Evolutionary conservation across 148 eudicot genomes (phyloP), one percentile per base, ranked within the genome.

Genomic region (Gaultheria prostrata): DNA sequence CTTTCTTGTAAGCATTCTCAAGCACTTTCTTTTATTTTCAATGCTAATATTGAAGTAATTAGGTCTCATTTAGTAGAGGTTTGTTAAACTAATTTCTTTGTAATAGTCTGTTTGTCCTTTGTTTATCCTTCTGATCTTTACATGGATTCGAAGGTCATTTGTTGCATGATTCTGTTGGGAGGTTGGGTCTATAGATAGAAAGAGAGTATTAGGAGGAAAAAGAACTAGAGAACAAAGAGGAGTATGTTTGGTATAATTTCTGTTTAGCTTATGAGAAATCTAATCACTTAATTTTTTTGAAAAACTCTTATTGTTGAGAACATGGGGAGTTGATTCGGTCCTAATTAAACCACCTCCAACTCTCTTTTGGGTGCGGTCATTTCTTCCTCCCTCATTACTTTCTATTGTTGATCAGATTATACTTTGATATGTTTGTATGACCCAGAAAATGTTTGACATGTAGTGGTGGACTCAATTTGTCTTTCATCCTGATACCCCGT

Each of bases 201-300:
- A 51, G 56, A 13, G 14, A 51, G 56, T 12, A 12, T 13, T 51
- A 51, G 17, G 56, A 51, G 56, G 15, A 51, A 51, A 51, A 51
- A 51, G 56, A 51, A 18, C 17, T 13, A 51, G 56, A 51, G 56
- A 51, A 51, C 56, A 14, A 51, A 12, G 56, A 51, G 91, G 48
- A n/a, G 24, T 0, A 17, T 57, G 24, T 0, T 57, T 15, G 24
- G 7, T 57, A 18, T 57, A 18, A 20, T 6, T 57, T 18, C 2
- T 1, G 49, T n/a, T 57, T 57, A 18, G 63, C n/a, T 57, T 57
- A 57, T 57, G 63, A 1, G 8, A 57, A 57, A 20, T 17, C 63
- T 57, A n/a, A n/a, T 57, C 24, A 57, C 63, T 57, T 57, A 57
- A 57, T 17, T 57, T 3, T 17, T n/a, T 61, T 61, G 69, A 61